Evolutionary conservation across 208 protist genomes (phyloP), one percentile per base, ranked within the genome.

Genomic region (Phytomonas sp.): DNA sequence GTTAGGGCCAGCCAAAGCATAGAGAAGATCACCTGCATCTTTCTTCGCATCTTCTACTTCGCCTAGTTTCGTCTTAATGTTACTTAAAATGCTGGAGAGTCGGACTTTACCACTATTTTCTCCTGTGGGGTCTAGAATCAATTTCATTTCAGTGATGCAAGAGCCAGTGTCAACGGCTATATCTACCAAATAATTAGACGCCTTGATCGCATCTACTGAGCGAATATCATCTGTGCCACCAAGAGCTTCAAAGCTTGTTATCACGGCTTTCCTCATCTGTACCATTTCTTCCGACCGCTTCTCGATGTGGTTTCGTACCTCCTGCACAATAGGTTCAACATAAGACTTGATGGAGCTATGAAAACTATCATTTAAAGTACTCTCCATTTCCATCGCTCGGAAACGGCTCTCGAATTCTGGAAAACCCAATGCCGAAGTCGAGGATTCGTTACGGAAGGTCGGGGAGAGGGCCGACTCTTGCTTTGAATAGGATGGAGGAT

Each of bases 211-310:
- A 34, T 79, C 59, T 11, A 52, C 60, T 7, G 72, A 52, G 3
- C 34, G 6, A 16, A 72, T 60, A 0, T 63, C 37, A 11, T 60
- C 56, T 1, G 72, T 63, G 12, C 81, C 84, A 23, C 84, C 78
- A n/a, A 89, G 79, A 6, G 73, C 72, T 36, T 76, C 71, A 40
- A 80, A 81, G 67, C 64, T 70, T 11, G 29, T 70, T 42, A 64
- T 31, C 3, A 86, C 73, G 2, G 81, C 84, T 12, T 16, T 70
- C 12, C 84, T 79, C 68, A 89, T 72, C 40, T 67, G 66, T 0
- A 29, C 14, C 7, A 78, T 67, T 60, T 77, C 78, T 59, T 73
- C 76, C 5, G 69, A 72, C 5, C 36, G 30, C 40, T 77, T 60
- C 23, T 66, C 68, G 23, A 82, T 71, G 19, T 80, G 75, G 1